These are phyloP conservation scores for Diacronema lutheri DNA, from an alignment of 78 protist species.

Conservation along the genomic window DNA sequence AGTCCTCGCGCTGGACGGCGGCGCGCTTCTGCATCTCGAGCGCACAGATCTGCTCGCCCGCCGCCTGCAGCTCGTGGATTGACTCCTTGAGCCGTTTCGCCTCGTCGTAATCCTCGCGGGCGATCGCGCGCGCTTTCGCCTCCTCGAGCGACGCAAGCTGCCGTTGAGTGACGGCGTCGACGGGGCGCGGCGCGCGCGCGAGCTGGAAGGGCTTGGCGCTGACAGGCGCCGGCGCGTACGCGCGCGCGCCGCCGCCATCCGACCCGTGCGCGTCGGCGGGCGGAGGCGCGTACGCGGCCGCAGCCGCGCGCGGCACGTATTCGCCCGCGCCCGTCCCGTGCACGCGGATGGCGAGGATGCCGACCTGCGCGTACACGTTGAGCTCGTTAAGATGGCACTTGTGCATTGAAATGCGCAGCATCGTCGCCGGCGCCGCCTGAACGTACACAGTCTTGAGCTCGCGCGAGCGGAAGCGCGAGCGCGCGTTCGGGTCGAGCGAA, in stretches of 20 bases:
- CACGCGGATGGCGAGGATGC: slow-evolving; percentile 20
- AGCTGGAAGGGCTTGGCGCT: not conserved
- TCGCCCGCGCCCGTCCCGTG: not conserved
- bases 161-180: not conserved
- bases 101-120: slow-evolving; percentile 39
- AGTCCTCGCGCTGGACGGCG: slow-evolving; percentile 49
- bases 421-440: not conserved
- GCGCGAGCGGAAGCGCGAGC: slow-evolving; percentile 30
- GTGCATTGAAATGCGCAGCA: slow-evolving; percentile 29
- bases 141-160: not conserved
- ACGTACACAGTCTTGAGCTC: slow-evolving; percentile 50
- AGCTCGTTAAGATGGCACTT: slow-evolving; percentile 45
- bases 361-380: slow-evolving; percentile 49
- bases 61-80: slow-evolving; percentile 21
- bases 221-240: not conserved
- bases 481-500: slow-evolving; percentile 20
- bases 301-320: not conserved
- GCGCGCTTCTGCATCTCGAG: slow-evolving; percentile 29
- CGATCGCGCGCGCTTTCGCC: slow-evolving; percentile 19
- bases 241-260: not conserved
- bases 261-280: not conserved
- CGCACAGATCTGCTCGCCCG: slow-evolving; percentile 7
- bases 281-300: not conserved
- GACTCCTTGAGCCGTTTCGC: slow-evolving; percentile 24
- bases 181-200: not conserved